Percentiles rank a stretch among this genome's conserved stretches.
These are phyloP conservation scores for Chrysoporthe cubensis DNA, from an alignment of 2,329 filamentous ascomycete genomes.

Conservation along the genomic window DNA sequence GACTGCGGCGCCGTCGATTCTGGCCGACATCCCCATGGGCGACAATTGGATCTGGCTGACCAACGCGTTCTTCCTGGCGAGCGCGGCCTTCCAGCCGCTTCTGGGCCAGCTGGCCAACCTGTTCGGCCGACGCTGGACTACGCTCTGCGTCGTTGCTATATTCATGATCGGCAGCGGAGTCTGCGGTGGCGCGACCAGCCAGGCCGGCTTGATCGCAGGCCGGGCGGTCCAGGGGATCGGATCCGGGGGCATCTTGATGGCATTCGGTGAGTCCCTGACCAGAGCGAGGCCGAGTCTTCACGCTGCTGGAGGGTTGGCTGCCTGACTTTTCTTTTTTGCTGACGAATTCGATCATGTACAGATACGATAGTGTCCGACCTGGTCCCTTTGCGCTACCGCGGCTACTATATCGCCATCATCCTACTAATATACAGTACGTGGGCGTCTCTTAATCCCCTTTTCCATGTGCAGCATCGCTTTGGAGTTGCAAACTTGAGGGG, in stretches of 20 bases:
- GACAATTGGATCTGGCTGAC: conserved; percentile 36
- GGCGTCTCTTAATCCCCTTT: no score
- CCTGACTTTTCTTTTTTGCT: not conserved
- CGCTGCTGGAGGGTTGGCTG: not conserved
- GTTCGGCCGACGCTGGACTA: conserved; percentile 51
- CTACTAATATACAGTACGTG: conserved; percentile 34
- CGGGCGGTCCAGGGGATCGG: conserved; percentile 29
- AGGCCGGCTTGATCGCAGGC: conserved; percentile 28
- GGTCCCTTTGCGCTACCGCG: conserved; percentile 49
- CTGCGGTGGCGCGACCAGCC: conserved; percentile 40
- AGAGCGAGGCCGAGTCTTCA: not conserved
- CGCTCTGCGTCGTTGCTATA: conserved; percentile 45
- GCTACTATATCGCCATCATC: conserved; percentile 43
- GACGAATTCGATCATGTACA: not conserved
- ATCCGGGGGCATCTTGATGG: conserved; percentile 27
- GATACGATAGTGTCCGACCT: conserved; percentile 44
- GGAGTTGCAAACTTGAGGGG: no score
- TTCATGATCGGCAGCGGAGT: conserved; percentile 58
- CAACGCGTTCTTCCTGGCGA: conserved; percentile 33
- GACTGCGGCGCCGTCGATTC: conserved; percentile 35
- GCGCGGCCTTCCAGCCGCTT: conserved; percentile 48
- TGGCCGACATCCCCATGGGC: conserved; percentile 32
- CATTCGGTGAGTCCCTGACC: no score
- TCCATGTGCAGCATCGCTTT: no score
- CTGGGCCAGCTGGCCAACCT: conserved; percentile 55